A percentile compares a stretch with the other conserved stretches of the same genome.
These are phyloP conservation scores for Blastobotrys capitulatus DNA, from an alignment of 1,139 yeast species.

Conservation along the genomic window DNA sequence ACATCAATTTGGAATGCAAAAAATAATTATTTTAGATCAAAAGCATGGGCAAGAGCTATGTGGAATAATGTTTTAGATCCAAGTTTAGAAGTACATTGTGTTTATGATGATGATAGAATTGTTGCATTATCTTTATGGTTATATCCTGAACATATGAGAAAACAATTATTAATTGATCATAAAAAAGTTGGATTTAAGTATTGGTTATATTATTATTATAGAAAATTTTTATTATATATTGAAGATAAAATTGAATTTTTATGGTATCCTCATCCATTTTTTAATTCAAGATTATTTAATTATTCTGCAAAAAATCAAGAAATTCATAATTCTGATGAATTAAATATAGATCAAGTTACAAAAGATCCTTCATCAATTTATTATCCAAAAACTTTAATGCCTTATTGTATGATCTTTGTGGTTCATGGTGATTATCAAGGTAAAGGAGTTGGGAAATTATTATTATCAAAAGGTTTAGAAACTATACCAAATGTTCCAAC, in stretches of 20 bases:
- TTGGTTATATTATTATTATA: not conserved
- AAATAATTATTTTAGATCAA: not conserved
- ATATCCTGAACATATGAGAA: conserved; percentile 10
- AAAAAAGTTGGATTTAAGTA: conserved; percentile 7
- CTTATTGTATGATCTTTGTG: conserved; percentile 2
- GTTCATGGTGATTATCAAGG: conserved; percentile 5
- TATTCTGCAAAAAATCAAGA: not conserved
- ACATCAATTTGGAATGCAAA: not conserved
- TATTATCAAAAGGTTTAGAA: conserved; percentile 1
- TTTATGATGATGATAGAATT: conserved; percentile 2
- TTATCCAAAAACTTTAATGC: conserved; percentile 7
- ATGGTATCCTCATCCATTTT: conserved; percentile 3
- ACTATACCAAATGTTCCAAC: conserved; percentile 9
- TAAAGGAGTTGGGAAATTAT: conserved; percentile 6
- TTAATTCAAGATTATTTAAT: not conserved
- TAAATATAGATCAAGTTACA: not conserved
- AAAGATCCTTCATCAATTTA: not conserved
- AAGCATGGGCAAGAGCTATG: not conserved
- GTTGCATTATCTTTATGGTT: conserved; percentile 8
- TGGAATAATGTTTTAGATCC: not conserved
- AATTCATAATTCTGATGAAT: not conserved
- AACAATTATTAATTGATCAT: not conserved
- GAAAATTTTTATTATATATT: not conserved
- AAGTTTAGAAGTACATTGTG: not conserved
- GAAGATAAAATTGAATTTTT: not conserved